A percentile compares a stretch with the other conserved stretches of the same genome.
Conservation (phyloP, 768 basidiomycete species). For the Pleurotus cornucopiae region DNA sequence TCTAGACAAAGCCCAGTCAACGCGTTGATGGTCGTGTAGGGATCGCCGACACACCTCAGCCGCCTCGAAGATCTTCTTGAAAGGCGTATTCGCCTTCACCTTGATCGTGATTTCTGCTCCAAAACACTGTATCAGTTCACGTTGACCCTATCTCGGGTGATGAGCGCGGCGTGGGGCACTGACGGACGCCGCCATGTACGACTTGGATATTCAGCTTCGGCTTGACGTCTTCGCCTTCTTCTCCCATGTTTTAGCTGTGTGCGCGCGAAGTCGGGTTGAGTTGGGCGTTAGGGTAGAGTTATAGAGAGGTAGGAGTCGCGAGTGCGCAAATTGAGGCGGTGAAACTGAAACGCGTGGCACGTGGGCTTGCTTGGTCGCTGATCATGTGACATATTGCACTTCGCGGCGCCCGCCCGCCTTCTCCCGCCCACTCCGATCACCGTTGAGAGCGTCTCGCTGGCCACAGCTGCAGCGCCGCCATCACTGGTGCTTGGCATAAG, state of each 20-base stretch:
- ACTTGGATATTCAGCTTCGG: conserved; percentile 67
- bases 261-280: no score
- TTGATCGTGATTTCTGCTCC: conserved; percentile 59
- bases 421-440: no score
- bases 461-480: no score
- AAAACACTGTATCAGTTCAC: conserved; percentile 3
- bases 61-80: conserved; percentile 63
- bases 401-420: no score
- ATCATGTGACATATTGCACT: no score
- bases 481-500: no score
- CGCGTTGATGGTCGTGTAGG: neutral
- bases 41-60: conserved; percentile 46
- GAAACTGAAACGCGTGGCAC: no score
- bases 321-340: no score
- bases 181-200: conserved; percentile 51
- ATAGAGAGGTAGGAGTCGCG: no score
- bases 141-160: neutral
- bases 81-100: conserved; percentile 60
- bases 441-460: no score
- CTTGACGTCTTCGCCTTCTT: conserved; percentile 59
- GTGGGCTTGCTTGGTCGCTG: no score
- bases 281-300: no score
- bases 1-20: conserved; percentile 27
- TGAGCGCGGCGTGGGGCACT: neutral
- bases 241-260: conserved; percentile 29